Conservation (phyloP, 441 rosid species). For the Bocquillonia castaneifolia region DNA sequence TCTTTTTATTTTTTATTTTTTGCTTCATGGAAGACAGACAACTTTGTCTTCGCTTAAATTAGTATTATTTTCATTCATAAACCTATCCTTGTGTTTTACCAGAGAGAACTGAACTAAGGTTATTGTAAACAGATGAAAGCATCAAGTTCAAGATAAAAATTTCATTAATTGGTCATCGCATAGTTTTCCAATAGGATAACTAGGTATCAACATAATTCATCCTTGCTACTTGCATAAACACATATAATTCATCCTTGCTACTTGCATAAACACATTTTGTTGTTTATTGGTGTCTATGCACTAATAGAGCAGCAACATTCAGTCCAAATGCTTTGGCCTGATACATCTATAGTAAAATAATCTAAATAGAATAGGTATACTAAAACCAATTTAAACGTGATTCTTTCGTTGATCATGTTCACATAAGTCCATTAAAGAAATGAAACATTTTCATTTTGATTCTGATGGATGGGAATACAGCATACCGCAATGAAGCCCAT, state of each 20-base stretch:
- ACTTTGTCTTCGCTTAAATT: background rate
- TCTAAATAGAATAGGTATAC: background rate
- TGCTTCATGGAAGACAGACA: background rate
- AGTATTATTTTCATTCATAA: background rate
- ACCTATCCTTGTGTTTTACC: background rate
- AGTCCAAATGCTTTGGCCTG: background rate
- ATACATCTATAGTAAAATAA: background rate
- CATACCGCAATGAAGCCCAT: slow-evolving; percentile 74
- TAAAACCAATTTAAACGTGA: background rate
- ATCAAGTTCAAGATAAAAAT: background rate
- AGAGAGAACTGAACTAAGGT: background rate
- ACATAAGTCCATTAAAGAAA: background rate
- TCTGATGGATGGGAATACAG: slow-evolving; percentile 8
- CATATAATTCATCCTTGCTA: background rate
- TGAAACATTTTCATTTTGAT: background rate
- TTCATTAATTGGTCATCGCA: background rate
- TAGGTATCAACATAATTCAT: background rate
- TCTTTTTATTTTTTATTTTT: background rate
- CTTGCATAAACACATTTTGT: background rate
- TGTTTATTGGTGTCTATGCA: background rate
- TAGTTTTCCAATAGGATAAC: background rate
- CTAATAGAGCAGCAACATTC: background rate
- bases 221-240: background rate
- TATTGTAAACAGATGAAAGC: background rate
- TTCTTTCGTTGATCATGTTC: background rate